Conservation (phyloP, 768 basidiomycete species). For the Tricholomella constricta region DNA sequence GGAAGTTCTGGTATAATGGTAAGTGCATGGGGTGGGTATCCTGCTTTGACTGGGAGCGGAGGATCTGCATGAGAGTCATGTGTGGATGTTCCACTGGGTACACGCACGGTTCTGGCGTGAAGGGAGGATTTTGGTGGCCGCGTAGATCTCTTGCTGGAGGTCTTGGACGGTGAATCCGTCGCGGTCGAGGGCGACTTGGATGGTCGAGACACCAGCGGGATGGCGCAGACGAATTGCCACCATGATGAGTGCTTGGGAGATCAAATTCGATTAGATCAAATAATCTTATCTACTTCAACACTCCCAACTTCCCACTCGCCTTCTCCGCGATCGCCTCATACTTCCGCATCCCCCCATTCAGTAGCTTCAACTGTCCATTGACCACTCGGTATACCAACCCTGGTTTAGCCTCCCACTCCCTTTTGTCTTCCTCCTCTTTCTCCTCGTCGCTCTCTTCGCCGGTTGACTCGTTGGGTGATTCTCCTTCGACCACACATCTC, state of each 20-base stretch:
- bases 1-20: conserved; percentile 75
- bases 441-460: conserved; percentile 19
- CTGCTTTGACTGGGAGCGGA: conserved; percentile 63
- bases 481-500: conserved; percentile 30
- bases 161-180: conserved; percentile 65
- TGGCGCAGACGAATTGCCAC: conserved; percentile 78
- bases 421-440: conserved; percentile 14
- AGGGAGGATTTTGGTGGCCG: conserved; percentile 68
- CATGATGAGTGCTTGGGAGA: conserved; percentile 41
- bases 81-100: conserved; percentile 4
- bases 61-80: background rate
- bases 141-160: conserved; percentile 72
- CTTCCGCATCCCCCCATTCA: conserved; percentile 26
- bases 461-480: conserved; percentile 17
- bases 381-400: conserved; percentile 25
- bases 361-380: conserved; percentile 21
- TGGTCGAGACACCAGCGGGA: conserved; percentile 79
- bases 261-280: conserved; percentile 1
- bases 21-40: conserved; percentile 82
- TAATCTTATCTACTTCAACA: conserved; percentile 16
- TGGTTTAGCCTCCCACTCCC: conserved; percentile 20
- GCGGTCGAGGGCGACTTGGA: conserved; percentile 63
- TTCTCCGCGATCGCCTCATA: conserved; percentile 26
- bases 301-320: conserved; percentile 14
- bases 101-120: conserved; percentile 76